phyloP scores from a whole-genome alignment of 1,284 basidiomycete species.

The Clitocybe nebularis region DNA sequence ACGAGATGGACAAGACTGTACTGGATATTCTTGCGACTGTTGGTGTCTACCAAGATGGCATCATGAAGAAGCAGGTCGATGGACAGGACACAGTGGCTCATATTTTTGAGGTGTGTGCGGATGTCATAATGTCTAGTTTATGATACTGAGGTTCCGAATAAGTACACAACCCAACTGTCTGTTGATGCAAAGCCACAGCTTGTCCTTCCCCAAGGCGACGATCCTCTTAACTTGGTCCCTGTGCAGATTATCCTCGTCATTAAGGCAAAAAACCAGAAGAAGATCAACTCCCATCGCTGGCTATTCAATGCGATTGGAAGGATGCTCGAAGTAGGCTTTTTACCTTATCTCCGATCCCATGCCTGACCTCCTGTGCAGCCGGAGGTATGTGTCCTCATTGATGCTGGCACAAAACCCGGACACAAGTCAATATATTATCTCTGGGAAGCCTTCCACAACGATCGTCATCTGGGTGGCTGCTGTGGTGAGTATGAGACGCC shows the following conservation, averaged over 20 bases:
- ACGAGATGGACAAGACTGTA: constrained; percentile 93
- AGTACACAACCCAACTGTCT: constrained; percentile 89
- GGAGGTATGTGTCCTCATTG: constrained; percentile 86
- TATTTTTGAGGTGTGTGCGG: constrained; percentile 73
- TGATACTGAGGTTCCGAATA: too few species aligned
- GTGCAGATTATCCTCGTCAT: constrained; percentile 94
- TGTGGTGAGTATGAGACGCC: constrained; percentile 29
- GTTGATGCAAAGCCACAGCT: constrained; percentile 87
- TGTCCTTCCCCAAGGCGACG: constrained; percentile 84
- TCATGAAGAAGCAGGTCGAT: constrained; percentile 95
- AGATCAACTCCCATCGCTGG: constrained; percentile 97
- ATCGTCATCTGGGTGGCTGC: constrained; percentile 48
- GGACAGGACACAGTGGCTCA: constrained; percentile 91
- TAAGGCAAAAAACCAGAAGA: constrained; percentile 97
- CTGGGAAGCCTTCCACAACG: constrained; percentile 90
- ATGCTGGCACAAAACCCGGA: constrained; percentile 94
- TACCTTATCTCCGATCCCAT: neutral
- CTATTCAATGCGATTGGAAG: constrained; percentile 94
- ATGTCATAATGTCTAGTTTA: constrained; percentile 11
- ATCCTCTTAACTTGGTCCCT: constrained; percentile 89
- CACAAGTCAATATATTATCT: constrained; percentile 96
- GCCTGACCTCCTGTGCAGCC: constrained; percentile 49
- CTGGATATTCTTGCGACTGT: constrained; percentile 86
- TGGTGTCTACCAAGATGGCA: constrained; percentile 89
- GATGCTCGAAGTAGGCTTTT: constrained; percentile 59